Conservation (phyloP, 768 basidiomycete species). For the Hericium erinaceus region DNA sequence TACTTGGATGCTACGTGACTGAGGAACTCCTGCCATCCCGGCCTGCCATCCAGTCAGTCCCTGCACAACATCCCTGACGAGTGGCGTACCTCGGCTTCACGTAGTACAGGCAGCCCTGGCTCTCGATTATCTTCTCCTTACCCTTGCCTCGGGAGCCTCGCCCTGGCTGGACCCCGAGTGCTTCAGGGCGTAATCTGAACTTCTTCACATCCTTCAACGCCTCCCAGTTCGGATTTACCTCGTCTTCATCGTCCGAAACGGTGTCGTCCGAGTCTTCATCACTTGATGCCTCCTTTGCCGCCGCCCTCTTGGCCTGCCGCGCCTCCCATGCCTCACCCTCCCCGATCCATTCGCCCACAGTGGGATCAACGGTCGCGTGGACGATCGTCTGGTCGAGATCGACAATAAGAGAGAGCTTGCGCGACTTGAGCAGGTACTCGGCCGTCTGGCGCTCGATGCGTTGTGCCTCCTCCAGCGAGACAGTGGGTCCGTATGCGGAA, state of each 20-base stretch:
- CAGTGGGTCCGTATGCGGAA: constrained; percentile 82
- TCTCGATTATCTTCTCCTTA: constrained; percentile 58
- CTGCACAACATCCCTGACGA: neutral
- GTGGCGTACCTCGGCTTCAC: constrained; percentile 84
- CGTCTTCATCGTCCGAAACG: constrained; percentile 23
- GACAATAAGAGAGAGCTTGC: constrained; percentile 89
- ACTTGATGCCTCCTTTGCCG: constrained; percentile 22
- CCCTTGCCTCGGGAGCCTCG: constrained; percentile 38
- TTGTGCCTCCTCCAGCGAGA: constrained; percentile 87
- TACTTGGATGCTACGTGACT: constrained; percentile 64
- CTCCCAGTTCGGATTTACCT: constrained; percentile 88
- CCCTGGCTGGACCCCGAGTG: constrained; percentile 37
- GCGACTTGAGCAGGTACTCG: constrained; percentile 59
- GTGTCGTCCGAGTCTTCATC: constrained; percentile 31
- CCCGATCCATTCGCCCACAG: constrained; percentile 93
- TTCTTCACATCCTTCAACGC: constrained; percentile 85
- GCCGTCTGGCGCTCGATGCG: constrained; percentile 81
- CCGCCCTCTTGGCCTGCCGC: constrained; percentile 30
- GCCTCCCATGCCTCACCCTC: constrained; percentile 80
- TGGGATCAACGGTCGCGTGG: constrained; percentile 97
- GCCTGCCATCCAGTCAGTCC: constrained; percentile 34
- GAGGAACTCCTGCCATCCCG: constrained; percentile 79
- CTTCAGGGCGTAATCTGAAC: constrained; percentile 82
- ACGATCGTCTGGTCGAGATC: constrained; percentile 99
- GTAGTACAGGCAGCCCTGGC: constrained; percentile 89